Base-by-base conservation (phyloP, 2,329 filamentous ascomycete species). In the Elsinoe fawcettii region DNA sequence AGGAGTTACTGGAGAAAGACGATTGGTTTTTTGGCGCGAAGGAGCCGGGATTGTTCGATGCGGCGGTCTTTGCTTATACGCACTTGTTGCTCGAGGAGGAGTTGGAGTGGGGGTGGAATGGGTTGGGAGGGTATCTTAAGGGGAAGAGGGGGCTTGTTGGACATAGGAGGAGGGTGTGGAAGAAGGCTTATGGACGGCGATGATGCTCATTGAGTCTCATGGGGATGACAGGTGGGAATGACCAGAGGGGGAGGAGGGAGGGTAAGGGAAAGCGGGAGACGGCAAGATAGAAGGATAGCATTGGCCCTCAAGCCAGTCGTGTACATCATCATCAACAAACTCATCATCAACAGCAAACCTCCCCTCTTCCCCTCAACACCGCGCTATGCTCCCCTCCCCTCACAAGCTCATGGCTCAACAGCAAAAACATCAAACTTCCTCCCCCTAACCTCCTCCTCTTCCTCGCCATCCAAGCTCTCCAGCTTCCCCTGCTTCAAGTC, bases 61-160 rank as follows among this genome's bases (percentile, higher is more conserved):
- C 92, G 5, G 84, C 83, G 56, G 82, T 97, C 1, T 97, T 96
- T 73, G 85, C 90, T 2, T 99, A 96, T 71, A 91, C 88, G 0
- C 83, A 95, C 70, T 75, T 95, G 53, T 75, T 97, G 55, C 72
- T 95, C 54, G 83, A 87, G 59, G 78, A 83, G 32, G 66, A 65
- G 1, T 66, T 90, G 62, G 75, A 72, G 1, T 91, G 88, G 87
- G 75, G 74, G 59, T 82, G 88, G 58, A 79, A 78, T 60, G 75
- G 77, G 55, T 72, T 95, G 54, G 75, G 70, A 12, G 76, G 79
- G 57, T 73, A 80, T 53, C 66, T 95, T 58, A 71, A 69, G 54
- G 74, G 74, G 58, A 80, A 83, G 64, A 74, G 75, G 5, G 84
- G 83, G 63, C 75, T 96, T 61, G 80, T 87, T 58, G 73, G 70